phyloP scores from a whole-genome alignment of 768 basidiomycete species.

The Lepiota venenata region DNA sequence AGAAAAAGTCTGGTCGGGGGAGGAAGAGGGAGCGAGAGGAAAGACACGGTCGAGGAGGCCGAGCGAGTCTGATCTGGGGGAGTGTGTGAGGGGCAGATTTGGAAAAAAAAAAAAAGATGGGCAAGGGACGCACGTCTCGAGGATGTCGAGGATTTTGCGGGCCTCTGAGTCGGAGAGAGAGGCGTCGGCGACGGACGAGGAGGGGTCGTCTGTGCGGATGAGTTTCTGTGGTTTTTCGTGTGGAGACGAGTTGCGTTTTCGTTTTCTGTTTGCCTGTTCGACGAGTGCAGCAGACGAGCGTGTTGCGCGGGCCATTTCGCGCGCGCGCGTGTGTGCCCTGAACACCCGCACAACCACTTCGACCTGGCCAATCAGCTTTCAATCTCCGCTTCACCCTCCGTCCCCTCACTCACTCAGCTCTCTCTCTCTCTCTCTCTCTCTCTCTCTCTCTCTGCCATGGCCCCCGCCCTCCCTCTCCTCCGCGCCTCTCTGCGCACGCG shows the following conservation, averaged over 20 bases:
- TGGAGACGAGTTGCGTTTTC: conserved; percentile 52
- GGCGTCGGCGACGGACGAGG: conserved; percentile 8
- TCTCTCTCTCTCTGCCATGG: conserved; percentile 10
- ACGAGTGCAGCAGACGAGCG: conserved; percentile 45
- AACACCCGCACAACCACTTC: background rate
- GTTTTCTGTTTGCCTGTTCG: conserved; percentile 37
- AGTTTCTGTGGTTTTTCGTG: conserved; percentile 44
- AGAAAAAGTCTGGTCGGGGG: conserved; percentile 38
- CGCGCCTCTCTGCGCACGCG: conserved; percentile 47
- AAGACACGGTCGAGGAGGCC: conserved; percentile 81
- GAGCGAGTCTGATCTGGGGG: conserved; percentile 63
- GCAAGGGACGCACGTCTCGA: conserved; percentile 43
- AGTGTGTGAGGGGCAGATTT: conserved; percentile 11
- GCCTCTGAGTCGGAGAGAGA: conserved; percentile 32
- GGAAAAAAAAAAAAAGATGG: background rate
- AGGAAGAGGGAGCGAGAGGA: conserved; percentile 42
- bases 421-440: conserved; percentile 19
- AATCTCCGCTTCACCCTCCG: conserved; percentile 16
- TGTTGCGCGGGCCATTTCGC: conserved; percentile 73
- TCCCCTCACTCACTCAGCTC: background rate
- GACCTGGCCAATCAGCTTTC: background rate
- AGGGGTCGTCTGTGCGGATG: conserved; percentile 32
- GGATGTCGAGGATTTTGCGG: conserved; percentile 54
- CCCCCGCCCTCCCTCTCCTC: conserved; percentile 10
- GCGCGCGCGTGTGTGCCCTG: conserved; percentile 4